Conservation (phyloP, 768 basidiomycete species). For the Tremella fuciformis region DNA sequence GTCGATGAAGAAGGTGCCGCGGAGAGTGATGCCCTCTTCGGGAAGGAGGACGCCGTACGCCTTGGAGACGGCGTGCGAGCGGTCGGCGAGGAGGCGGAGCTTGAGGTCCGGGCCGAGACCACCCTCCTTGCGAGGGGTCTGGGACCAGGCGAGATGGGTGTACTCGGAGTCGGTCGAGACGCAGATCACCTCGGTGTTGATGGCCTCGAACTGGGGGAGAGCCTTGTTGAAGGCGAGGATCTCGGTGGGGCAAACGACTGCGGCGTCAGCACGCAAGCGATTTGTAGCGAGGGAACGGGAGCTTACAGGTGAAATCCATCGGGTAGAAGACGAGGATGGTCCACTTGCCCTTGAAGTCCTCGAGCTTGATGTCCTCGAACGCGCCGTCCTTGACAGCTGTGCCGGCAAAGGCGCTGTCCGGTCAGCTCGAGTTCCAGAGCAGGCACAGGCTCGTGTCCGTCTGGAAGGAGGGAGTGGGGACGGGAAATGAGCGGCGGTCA, state of each 20-base stretch:
- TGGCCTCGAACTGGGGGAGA: conserved; percentile 66
- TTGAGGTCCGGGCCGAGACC: conserved; percentile 85
- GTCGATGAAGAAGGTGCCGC: conserved; percentile 57
- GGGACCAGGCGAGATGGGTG: conserved; percentile 78
- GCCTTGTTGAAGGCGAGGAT: conserved; percentile 93
- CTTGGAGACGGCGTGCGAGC: conserved; percentile 70
- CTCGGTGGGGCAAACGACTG: conserved; percentile 75
- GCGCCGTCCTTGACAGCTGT: conserved; percentile 70
- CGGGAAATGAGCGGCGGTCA: too few species aligned
- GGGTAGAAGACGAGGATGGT: conserved; percentile 94
- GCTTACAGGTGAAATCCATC: conserved; percentile 60
- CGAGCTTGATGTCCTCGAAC: conserved; percentile 74
- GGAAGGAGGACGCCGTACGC: conserved; percentile 87
- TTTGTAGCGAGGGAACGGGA: not conserved
- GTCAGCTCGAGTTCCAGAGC: conserved; percentile 1
- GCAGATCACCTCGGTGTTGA: conserved; percentile 74
- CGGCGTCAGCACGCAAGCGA: not conserved
- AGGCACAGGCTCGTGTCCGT: not conserved
- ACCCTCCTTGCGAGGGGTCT: conserved; percentile 75
- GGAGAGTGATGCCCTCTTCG: conserved; percentile 81
- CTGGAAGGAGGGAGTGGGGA: not conserved
- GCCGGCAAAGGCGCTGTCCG: conserved; percentile 30
- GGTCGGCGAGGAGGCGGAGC: conserved; percentile 54
- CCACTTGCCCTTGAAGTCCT: conserved; percentile 79
- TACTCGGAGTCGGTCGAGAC: conserved; percentile 83